phyloP scores from a whole-genome alignment of 1,284 basidiomycete species.

The Ganoderma boninense region DNA sequence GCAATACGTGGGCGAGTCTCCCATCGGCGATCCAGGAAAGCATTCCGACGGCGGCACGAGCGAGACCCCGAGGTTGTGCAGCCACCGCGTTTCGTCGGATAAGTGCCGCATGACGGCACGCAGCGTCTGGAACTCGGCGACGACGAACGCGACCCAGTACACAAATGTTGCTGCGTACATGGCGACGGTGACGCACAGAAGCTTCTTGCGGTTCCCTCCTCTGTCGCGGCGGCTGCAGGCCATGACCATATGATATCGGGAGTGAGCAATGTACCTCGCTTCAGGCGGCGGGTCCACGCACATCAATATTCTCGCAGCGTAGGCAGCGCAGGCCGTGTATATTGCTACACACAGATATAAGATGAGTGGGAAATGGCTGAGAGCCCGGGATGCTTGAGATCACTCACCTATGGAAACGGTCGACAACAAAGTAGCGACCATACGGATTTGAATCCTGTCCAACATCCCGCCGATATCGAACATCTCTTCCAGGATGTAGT shows the following conservation, averaged over 20 bases:
- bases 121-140: not conserved
- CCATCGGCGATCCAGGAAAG: not conserved
- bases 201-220: not conserved
- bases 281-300: not conserved
- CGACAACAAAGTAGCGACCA: not conserved
- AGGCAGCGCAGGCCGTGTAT: not conserved
- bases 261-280: not conserved
- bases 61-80: not conserved
- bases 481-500: not conserved
- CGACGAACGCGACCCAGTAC: not conserved
- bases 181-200: not conserved
- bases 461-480: not conserved
- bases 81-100: not conserved
- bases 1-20: not conserved
- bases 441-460: not conserved
- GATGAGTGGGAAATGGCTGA: too few relatives aligned
- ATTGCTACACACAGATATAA: not conserved
- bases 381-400: too few relatives aligned
- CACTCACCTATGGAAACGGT: not conserved
- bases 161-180: not conserved
- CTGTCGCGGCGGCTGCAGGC: not conserved
- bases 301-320: not conserved
- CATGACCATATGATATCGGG: too few relatives aligned
- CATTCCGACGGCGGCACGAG: not conserved
- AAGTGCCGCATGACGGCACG: not conserved